phyloP scores from a whole-genome alignment of 441 rosid genomes.

The Mallotus japonicus region DNA sequence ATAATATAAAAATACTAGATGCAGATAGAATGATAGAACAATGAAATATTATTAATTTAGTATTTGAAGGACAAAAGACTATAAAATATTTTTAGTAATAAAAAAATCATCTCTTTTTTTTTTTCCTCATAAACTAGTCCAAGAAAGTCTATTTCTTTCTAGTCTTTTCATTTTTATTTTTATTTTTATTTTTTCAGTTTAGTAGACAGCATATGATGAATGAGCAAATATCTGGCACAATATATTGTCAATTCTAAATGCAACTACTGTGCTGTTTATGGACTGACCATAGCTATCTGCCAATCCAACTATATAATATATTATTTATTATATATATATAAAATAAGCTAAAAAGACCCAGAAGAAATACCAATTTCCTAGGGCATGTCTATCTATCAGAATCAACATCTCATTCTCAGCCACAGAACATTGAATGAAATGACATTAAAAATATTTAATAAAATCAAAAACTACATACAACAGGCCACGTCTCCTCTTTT shows the following conservation, averaged over 20 bases:
- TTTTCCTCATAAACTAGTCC: too few species aligned
- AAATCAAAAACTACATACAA: slow-evolving; percentile 4
- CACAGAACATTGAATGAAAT: slow-evolving; percentile 1
- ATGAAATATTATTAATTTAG: too few species aligned
- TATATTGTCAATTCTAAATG: neutral
- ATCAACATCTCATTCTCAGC: slow-evolving; percentile 13
- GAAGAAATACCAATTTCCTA: slow-evolving; percentile 21
- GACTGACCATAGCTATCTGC: neutral
- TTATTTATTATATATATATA: too few species aligned
- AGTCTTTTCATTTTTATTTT: neutral
- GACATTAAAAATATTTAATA: neutral
- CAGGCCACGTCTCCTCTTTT: slow-evolving; percentile 35
- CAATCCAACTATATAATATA: too few species aligned
- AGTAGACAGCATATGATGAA: neutral
- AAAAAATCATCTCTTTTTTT: too few species aligned
- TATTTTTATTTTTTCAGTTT: too few species aligned
- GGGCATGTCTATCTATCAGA: slow-evolving; percentile 7
- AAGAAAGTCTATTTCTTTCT: neutral
- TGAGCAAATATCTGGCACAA: neutral
- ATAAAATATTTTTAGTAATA: too few species aligned
- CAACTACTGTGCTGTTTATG: neutral
- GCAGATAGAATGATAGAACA: too few species aligned
- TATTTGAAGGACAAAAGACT: too few species aligned
- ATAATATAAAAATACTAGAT: too few species aligned
- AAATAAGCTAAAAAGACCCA: neutral